Evolutionary conservation across 164 flowering plant genomes (phyloP), one percentile per base, ranked within the genome.

Genomic region (Buxus sempervirens): DNA sequence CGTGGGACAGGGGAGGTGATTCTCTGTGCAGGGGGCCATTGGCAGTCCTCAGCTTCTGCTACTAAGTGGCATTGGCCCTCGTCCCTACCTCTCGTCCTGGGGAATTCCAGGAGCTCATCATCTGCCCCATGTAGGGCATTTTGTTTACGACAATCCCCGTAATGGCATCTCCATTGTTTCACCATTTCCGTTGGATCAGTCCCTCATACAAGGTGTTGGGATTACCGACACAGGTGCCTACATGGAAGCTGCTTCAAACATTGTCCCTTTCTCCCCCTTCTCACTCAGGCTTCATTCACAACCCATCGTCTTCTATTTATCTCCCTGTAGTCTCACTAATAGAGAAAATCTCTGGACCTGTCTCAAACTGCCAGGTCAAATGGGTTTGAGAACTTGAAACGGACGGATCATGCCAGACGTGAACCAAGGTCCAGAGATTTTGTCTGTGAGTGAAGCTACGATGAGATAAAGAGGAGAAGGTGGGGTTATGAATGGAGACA

Each of bases 51-150:
- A 94, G 77, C 85, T 94, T 25, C 75, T 94, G 41, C 76, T 94
- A 0, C 69, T 94, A 25, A 91, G 96, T 65, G 97, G 98, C 15
- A 82, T 94, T 9, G 97, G 98, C 3, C 83, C 93, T 0, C 66
- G 88, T 63, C n/a, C n/a, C n/a, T n/a, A n/a, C n/a, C n/a, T n/a
- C n/a, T n/a, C n/a, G n/a, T n/a, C n/a, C n/a, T n/a, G n/a, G n/a
- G n/a, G n/a, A n/a, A n/a, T n/a, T n/a, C n/a, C n/a, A n/a, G n/a
- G n/a, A n/a, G n/a, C n/a, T n/a, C n/a, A n/a, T n/a, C n/a, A n/a
- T n/a, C n/a, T n/a, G n/a, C n/a, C n/a, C n/a, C n/a, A n/a, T n/a
- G 97, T 94, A 0, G 98, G 97, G 5, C 85, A 83, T 58, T 86
- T 56, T 56, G 53, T 94, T 28, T 85, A 79, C 58, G 97, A 94